Evolutionary conservation across 441 rosid species (phyloP).

Genomic region (Corymbia calophylla): DNA sequence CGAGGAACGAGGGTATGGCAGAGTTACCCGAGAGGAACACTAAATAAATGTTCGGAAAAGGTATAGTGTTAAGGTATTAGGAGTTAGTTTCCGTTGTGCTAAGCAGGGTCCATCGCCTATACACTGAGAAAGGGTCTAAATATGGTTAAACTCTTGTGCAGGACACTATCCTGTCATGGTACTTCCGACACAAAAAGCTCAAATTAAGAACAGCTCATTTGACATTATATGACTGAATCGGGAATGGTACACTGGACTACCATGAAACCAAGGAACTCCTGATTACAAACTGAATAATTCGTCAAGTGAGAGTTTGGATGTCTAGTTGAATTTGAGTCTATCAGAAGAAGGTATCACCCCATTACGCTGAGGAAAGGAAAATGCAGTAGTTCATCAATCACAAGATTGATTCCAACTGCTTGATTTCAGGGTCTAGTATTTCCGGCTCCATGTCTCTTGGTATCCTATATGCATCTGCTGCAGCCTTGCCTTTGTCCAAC

Average conservation of each 20-base stretch:
- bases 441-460: slow-evolving; percentile 30
- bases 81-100: background rate
- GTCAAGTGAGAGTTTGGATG: background rate
- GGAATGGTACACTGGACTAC: background rate
- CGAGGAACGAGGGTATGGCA: background rate
- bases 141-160: background rate
- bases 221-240: background rate
- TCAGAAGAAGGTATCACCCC: background rate
- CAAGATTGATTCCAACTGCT: slow-evolving; percentile 56
- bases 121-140: background rate
- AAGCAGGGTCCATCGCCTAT: background rate
- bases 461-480: slow-evolving; percentile 66
- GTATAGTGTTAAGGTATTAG: background rate
- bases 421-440: slow-evolving; percentile 49
- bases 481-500: slow-evolving; percentile 56
- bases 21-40: background rate
- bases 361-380: background rate
- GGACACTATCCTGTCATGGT: background rate
- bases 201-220: background rate
- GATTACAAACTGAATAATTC: background rate
- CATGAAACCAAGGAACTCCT: background rate
- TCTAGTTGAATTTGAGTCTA: background rate
- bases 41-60: background rate
- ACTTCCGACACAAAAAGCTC: background rate
- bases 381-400: slow-evolving; percentile 15